Base-by-base conservation (phyloP, 116 monocot genomes). In the Posidonia oceanica region DNA sequence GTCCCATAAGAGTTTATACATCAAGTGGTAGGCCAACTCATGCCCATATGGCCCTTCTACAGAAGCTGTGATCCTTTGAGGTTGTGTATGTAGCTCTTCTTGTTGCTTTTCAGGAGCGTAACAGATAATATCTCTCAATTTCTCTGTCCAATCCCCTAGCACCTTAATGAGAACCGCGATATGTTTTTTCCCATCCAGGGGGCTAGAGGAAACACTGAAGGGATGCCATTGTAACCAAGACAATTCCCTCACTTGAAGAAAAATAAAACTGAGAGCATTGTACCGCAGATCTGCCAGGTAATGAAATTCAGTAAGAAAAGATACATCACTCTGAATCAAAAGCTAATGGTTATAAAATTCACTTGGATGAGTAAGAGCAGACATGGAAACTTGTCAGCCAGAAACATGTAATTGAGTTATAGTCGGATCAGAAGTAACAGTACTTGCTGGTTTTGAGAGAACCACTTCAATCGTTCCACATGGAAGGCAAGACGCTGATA, bases 1-100 rank as follows among this genome's bases (percentile, higher is more conserved):
- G 22, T 48, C 1, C 12, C 7, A 12, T 7, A 48, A 48, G 48
- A 48, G 7, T 48, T 48, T 66, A 80, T 76, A 95, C 91, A 70
- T 86, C 72, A 95, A 77, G 70, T 95, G 86, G 70, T 95, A 95
- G 0, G 95, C 80, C 39, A 77, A 63, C 63, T 95, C 95, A 80
- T 95, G 95, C 3, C 95, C 91, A 69, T 95, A 95, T 17, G 95
- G 95, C n/a, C 95, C 95, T 82, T 95, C 95, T 38, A 95, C 80
- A 61, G 79, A 91, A 40, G 88, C 91, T 14, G 88, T 84, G 48
- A 95, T 78, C 11, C 51, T 75, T 7, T 52, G 14, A 77, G 71
- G 5, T 65, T 79, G 18, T 23, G 42, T 41, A 63, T 39, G 14
- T 63, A 71, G 41, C 2, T 52, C 44, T 39, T 71, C 42, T 16